Percentiles rank a stretch among this genome's conserved stretches.
Evolutionary conservation across 108 stramenopile species (phyloP).

Genomic region (Fistulifera pelliculosa): DNA sequence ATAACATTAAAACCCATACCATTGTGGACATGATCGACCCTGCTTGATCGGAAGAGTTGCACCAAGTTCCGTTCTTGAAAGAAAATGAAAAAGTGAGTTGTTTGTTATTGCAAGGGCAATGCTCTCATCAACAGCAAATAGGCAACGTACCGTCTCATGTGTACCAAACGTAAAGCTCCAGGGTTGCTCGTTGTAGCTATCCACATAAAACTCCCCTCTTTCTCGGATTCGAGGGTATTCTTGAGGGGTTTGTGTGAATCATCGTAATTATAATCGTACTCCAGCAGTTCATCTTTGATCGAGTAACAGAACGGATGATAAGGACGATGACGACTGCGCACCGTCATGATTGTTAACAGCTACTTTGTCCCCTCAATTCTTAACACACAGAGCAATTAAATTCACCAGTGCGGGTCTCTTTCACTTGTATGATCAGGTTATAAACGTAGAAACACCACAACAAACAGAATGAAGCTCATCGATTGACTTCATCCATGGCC

Average conservation of each 20-base stretch:
- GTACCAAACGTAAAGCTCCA: conserved; percentile 51
- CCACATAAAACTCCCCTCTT: conserved; percentile 50
- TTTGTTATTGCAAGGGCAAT: too few relatives aligned
- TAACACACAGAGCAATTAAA: too few relatives aligned
- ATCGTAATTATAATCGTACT: conserved; percentile 47
- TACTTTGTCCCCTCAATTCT: too few relatives aligned
- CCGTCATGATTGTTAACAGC: too few relatives aligned
- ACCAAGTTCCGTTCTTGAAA: conserved; percentile 58
- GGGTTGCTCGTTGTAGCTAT: conserved; percentile 50
- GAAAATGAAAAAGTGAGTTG: conserved; percentile 1
- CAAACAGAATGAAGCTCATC: too few relatives aligned
- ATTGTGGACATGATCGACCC: conserved; percentile 65
- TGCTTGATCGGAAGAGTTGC: conserved; percentile 62
- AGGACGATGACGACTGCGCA: too few relatives aligned
- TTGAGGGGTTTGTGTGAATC: conserved; percentile 29
- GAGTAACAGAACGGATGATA: conserved; percentile 4
- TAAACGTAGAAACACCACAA: too few relatives aligned
- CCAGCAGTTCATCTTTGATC: conserved; percentile 17
- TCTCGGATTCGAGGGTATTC: conserved; percentile 40
- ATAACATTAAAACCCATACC: conserved; percentile 68
- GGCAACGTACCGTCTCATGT: conserved; percentile 34
- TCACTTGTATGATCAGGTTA: too few relatives aligned
- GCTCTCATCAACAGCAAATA: too few relatives aligned
- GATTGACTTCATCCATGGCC: too few relatives aligned
- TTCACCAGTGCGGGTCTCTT: too few relatives aligned